Evolutionary conservation across 352 stramenopile species (phyloP).

Genomic region (Pythium vanterpoolii): DNA sequence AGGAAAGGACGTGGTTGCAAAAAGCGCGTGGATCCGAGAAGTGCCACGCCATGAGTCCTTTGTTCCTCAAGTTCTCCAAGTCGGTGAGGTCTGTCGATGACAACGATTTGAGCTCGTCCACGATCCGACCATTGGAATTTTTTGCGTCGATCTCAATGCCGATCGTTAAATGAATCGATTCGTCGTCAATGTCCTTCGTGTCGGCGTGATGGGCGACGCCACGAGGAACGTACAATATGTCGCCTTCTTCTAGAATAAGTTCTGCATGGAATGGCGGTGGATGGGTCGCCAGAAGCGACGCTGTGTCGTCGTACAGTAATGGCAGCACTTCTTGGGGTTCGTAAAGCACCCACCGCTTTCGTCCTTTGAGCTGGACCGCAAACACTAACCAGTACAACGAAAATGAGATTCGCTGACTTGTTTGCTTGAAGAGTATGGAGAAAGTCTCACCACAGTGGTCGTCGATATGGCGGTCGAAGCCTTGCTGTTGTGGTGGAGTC

Average conservation of each 20-base stretch:
- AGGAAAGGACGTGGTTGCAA: neutral
- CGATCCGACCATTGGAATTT: slow-evolving; percentile 16
- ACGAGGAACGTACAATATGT: slow-evolving; percentile 33
- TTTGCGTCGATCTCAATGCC: slow-evolving; percentile 30
- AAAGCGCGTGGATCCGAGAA: neutral
- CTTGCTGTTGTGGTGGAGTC: slow-evolving; percentile 29
- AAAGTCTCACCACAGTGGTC: slow-evolving; percentile 29
- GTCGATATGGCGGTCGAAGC: slow-evolving; percentile 32
- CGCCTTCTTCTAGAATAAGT: slow-evolving; percentile 22
- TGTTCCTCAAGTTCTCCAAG: neutral
- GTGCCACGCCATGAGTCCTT: slow-evolving; percentile 34
- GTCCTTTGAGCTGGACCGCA: slow-evolving; percentile 29
- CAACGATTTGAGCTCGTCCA: neutral
- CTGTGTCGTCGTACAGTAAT: slow-evolving; percentile 25
- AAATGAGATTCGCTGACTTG: no score
- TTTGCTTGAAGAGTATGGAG: neutral
- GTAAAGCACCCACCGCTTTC: slow-evolving; percentile 29
- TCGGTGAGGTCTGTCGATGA: neutral
- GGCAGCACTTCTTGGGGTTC: slow-evolving; percentile 15
- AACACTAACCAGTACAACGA: slow-evolving; percentile 27
- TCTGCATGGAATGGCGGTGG: neutral
- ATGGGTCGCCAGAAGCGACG: neutral
- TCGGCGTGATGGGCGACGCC: slow-evolving; percentile 31
- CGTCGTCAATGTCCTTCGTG: slow-evolving; percentile 21
- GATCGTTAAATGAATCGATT: slow-evolving; percentile 36